Evolutionary conservation across 2,329 filamentous ascomycete species (phyloP).

Genomic region (Aspergillus costaricaensis): DNA sequence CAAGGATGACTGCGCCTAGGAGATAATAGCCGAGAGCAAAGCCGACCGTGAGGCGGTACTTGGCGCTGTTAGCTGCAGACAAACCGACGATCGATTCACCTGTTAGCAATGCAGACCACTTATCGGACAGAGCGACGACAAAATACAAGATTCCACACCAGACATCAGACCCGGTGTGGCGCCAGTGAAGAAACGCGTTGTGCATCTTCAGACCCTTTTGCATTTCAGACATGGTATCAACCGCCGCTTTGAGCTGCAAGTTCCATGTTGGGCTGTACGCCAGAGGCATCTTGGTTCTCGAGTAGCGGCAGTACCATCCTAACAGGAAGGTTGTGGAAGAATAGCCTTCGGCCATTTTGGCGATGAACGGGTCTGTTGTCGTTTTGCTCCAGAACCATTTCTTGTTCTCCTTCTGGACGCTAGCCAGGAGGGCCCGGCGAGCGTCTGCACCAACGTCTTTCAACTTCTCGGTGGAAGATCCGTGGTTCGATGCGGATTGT

Average conservation of each 20-base stretch:
- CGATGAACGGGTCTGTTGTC: constrained; percentile 50
- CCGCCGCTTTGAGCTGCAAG: constrained; percentile 55
- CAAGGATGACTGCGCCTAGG: constrained; percentile 57
- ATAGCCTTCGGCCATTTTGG: constrained; percentile 52
- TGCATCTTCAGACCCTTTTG: constrained; percentile 59
- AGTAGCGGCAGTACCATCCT: constrained; percentile 53
- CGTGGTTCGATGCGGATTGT: constrained; percentile 35
- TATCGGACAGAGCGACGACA: constrained; percentile 56
- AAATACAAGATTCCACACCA: constrained; percentile 58
- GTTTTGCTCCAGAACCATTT: constrained; percentile 46
- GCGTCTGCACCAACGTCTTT: constrained; percentile 15
- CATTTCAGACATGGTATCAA: constrained; percentile 55
- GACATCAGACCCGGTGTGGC: constrained; percentile 56
- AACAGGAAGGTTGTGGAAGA: constrained; percentile 55
- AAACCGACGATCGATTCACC: constrained; percentile 48
- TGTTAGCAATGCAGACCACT: constrained; percentile 54
- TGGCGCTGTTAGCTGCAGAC: constrained; percentile 35
- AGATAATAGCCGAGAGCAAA: constrained; percentile 60
- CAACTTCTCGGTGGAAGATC: not conserved
- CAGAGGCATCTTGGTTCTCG: constrained; percentile 46
- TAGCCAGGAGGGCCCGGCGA: constrained; percentile 48
- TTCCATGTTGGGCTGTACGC: constrained; percentile 60
- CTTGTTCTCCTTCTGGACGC: constrained; percentile 47
- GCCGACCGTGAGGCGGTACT: constrained; percentile 52
- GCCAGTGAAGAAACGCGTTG: constrained; percentile 60